Base-by-base conservation (phyloP, 176 grass and related monocot species). In the Hsuehochloa calcarea region DNA sequence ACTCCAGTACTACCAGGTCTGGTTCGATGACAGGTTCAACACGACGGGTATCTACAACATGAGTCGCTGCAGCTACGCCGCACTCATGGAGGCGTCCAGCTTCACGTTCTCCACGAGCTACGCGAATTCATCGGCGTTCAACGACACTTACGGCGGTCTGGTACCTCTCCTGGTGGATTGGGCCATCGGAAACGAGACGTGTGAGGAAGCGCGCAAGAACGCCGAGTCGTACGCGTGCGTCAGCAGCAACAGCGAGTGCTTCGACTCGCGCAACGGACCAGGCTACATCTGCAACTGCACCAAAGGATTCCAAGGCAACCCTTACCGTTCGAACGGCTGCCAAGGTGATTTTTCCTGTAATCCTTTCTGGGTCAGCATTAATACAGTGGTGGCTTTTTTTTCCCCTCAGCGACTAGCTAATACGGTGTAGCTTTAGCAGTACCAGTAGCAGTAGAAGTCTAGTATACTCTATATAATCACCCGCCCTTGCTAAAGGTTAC, bases 231-330 rank as follows among this genome's bases (percentile, higher is more conserved):
- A 67, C 1, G 70, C 82, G 0, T 84, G 82, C 3, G 6, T 39
- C 2, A 49, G 34, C 9, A 41, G 4, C 0, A 62, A 41, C 16
- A 84, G 82, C 6, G 5, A 67, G 72, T 76, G 82, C 35, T 5
- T 76, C 10, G 1, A 84, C 10, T 84, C 82, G 0, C 0, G 9
- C 2, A 84, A 52, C 9, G 82, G 82, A 27, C 14, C 5, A 55
- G 82, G 82, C 4, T 84, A 84, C 27, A 84, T 76, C 43, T 84
- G 82, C 82, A 64, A 64, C 13, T 84, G 82, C 61, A 14, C 72
- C 22, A 9, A 43, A 20, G 72, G 82, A 3, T 76, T 29, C 9
- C 1, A 54, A 0, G 82, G 82, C 5, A 84, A 84, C 41, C 82
- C 82, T 0, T 84, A 84, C 41, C 29, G 52, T 14, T 1, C n/a